Evolutionary conservation across 83 land plant genomes (phyloP), one percentile per base, ranked within the genome.

Genomic region (Picea mariana): DNA sequence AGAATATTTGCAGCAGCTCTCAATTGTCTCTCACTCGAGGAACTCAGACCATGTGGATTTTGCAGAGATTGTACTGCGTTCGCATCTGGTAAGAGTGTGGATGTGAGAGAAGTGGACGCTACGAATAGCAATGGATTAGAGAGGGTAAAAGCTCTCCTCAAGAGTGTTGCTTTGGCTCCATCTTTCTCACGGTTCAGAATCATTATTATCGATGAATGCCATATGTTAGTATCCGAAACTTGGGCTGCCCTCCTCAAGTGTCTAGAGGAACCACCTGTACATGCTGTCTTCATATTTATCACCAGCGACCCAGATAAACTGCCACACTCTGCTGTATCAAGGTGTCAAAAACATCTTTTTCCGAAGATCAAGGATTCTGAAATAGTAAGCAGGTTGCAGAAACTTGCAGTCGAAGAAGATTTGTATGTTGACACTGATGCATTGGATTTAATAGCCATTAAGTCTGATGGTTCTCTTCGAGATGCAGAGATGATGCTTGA

Each of bases 401-500:
- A 79, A 58, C 84, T 97, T 17, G 87, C 91, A 18, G 47, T 27
- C 34, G 86, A 84, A 60, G 99, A 97, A 80, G 86, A 87, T 49
- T 65, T 95, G 67, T 90, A 87, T 58, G 88, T 90, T 24, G 98
- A 95, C 23, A 31, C 65, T 4, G 93, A 93, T 84, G 98, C 98
- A 20, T 62, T 97, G 21, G 88, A 89, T 59, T 83, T 93, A 76
- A 92, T 97, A 81, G 98, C 99, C 24, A 67, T 88, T 78, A 88
- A 93, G 81, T 89, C 98, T 11, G 93, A 95, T 83, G 99, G 99
- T 67, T 97, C 99, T 49, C 91, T 95, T 31, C 82, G 94, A 34
- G 99, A 97, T 87, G 98, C 98, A 38, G 99, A 97, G 84, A 94
- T 88, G 0, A 92, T 92, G 86, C 78, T 97, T 27, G 98, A 97